These are phyloP conservation scores for Geotrichum siamense DNA, from an alignment of 1,139 yeast species.

Conservation along the genomic window DNA sequence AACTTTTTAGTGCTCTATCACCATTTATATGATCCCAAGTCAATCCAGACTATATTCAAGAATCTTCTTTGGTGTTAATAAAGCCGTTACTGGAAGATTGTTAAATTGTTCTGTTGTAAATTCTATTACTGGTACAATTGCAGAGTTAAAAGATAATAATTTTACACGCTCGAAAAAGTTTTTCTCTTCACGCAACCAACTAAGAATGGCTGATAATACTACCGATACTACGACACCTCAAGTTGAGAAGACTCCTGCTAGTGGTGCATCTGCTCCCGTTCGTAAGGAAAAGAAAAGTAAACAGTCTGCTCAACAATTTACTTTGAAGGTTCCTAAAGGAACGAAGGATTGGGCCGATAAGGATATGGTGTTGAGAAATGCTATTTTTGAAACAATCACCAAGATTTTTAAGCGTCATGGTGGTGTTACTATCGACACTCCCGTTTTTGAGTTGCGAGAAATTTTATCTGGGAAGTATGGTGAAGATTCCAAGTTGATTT, in stretches of 20 bases:
- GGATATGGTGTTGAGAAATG: slow-evolving; percentile 92
- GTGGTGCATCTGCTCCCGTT: slow-evolving; percentile 12
- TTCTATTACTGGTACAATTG: no score
- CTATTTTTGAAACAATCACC: slow-evolving; percentile 66
- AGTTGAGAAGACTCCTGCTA: slow-evolving; percentile 9
- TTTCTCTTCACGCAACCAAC: background rate
- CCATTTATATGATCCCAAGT: no score
- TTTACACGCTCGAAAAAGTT: slow-evolving; percentile 1
- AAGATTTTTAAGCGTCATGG: slow-evolving; percentile 83
- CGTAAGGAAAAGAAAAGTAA: slow-evolving; percentile 17
- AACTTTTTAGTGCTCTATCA: no score
- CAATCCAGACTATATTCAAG: no score
- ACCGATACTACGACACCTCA: background rate
- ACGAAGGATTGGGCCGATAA: slow-evolving; percentile 95
- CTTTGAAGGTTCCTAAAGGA: slow-evolving; percentile 92
- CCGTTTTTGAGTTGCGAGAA: slow-evolving; percentile 92
- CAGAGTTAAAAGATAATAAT: background rate
- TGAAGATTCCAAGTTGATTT: slow-evolving; percentile 92
- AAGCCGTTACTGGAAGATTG: no score
- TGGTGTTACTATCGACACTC: slow-evolving; percentile 95
- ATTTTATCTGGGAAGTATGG: slow-evolving; percentile 96
- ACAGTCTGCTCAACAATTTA: slow-evolving; percentile 41
- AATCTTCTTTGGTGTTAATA: no score
- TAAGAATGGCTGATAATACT: slow-evolving; percentile 9
- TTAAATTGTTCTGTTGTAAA: no score